Evolutionary conservation across 768 basidiomycete species (phyloP).

Genomic region (Melanogaster broomeanus): DNA sequence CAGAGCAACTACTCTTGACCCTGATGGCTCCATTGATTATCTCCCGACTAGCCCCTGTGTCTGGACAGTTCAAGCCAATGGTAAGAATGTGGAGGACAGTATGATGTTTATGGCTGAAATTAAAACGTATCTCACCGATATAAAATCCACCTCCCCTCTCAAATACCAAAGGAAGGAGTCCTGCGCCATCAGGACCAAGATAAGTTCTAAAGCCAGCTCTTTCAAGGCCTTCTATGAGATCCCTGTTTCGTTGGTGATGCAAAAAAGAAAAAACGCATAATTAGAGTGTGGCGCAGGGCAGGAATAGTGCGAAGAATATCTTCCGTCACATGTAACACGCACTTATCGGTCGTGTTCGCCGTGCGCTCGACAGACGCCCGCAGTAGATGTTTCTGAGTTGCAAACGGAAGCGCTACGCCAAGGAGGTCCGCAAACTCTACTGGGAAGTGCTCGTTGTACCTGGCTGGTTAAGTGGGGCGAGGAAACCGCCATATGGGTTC

Average conservation of each 20-base stretch:
- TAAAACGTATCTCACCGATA: constrained; percentile 31
- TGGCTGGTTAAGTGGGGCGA: constrained; percentile 12
- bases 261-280: neutral
- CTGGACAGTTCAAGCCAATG: constrained; percentile 17
- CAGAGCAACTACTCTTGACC: constrained; percentile 41
- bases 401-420: constrained; percentile 20
- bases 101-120: neutral
- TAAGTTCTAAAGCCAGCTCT: constrained; percentile 39
- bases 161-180: constrained; percentile 33
- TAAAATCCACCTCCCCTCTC: constrained; percentile 39
- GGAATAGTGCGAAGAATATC: neutral
- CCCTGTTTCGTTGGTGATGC: constrained; percentile 22
- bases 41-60: constrained; percentile 43
- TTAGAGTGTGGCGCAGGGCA: neutral
- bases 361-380: neutral
- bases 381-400: constrained; percentile 16
- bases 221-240: constrained; percentile 39
- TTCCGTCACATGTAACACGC: neutral
- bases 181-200: constrained; percentile 40
- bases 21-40: constrained; percentile 54
- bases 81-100: neutral
- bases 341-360: constrained; percentile 27
- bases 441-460: constrained; percentile 27
- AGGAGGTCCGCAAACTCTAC: constrained; percentile 28
- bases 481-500: neutral